Base-by-base conservation (phyloP, 805 yeast genomes). In the Suhomyces sp. region DNA sequence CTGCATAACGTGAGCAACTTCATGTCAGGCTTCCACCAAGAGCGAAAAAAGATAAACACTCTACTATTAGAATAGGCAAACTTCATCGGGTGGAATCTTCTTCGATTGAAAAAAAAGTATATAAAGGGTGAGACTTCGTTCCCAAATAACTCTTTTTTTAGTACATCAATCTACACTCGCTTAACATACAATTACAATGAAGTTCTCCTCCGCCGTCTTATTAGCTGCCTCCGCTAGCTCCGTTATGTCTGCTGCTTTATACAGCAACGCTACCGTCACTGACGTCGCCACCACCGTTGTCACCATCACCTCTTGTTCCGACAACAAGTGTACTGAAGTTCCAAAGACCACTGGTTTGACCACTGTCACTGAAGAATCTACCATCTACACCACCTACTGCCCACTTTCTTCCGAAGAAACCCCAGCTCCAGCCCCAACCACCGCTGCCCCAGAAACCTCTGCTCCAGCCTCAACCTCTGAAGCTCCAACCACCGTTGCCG, bases 131-230 rank as follows among this genome's bases (percentile, higher is more conserved):
- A 22, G 13, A 17, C 22, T 37, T 19, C 13, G 9, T 6, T 12
- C 22, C 3, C 2, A 3, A 1, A 3, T 1, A 0, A 19, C 6
- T 3, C 4, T 19, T 19, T 37, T 19, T 19, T 22, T 5, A 41
- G 10, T 13, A 41, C 3, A 1, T 27, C n/a, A 25, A 24, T n/a
- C 13, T 10, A 44, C 46, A 44, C 35, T 44, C 37, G 37, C 37
- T 44, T 44, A 44, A 5, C 9, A 31, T 3, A 15, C 22, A 35
- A 51, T 33, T 41, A 54, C 49, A 62, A 71, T 71, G 76, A 69
- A 69, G 63, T 70, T 67, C 62, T 62, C 73, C 53, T 52, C 73
- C 53, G 68, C 63, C 54, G 63, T 63, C 57, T 52, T 62, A 40
- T 21, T 62, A 48, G 50, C 60, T 47, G 51, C 57, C 24, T 40